These are phyloP conservation scores for Limnanthes douglasii DNA, from an alignment of 345 rosid genomes.

Conservation along the genomic window DNA sequence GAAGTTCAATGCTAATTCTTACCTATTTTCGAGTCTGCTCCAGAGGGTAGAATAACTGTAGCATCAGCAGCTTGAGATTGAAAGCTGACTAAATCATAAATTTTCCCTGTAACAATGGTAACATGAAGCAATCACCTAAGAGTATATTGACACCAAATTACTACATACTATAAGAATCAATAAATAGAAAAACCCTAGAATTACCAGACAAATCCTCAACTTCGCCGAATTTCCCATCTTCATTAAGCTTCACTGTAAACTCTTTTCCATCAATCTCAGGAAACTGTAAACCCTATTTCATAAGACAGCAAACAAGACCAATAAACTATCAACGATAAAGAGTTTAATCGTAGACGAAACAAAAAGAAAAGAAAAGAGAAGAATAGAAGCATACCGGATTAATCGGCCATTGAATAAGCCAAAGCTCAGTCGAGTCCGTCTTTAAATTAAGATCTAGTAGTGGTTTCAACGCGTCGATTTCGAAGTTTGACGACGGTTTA, in stretches of 20 bases:
- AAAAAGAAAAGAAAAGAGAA: background rate
- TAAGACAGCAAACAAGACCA: background rate
- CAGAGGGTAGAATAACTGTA: slow-evolving; percentile 34
- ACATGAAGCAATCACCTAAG: too few relatives aligned
- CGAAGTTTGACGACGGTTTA: slow-evolving; percentile 28
- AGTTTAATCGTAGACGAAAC: background rate
- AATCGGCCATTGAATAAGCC: slow-evolving; percentile 75
- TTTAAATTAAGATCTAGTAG: slow-evolving; percentile 21
- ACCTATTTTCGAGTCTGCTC: slow-evolving; percentile 41
- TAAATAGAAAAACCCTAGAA: background rate
- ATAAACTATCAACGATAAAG: background rate
- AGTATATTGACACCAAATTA: too few relatives aligned
- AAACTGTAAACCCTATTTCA: slow-evolving; percentile 20
- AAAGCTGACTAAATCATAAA: slow-evolving; percentile 35
- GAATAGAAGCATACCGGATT: slow-evolving; percentile 22
- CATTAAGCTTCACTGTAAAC: slow-evolving; percentile 24
- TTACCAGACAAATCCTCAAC: slow-evolving; percentile 53
- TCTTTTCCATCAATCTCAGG: slow-evolving; percentile 46
- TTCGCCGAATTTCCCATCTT: slow-evolving; percentile 36
- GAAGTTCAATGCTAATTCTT: background rate
- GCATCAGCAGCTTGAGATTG: slow-evolving; percentile 36
- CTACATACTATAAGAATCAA: too few relatives aligned
- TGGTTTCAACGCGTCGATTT: slow-evolving; percentile 19
- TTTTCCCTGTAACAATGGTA: slow-evolving; percentile 38
- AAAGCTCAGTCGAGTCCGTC: slow-evolving; percentile 40